Evolutionary conservation across 2,329 filamentous ascomycete genomes (phyloP), one percentile per base, ranked within the genome.

Genomic region (Colletotrichum musae): DNA sequence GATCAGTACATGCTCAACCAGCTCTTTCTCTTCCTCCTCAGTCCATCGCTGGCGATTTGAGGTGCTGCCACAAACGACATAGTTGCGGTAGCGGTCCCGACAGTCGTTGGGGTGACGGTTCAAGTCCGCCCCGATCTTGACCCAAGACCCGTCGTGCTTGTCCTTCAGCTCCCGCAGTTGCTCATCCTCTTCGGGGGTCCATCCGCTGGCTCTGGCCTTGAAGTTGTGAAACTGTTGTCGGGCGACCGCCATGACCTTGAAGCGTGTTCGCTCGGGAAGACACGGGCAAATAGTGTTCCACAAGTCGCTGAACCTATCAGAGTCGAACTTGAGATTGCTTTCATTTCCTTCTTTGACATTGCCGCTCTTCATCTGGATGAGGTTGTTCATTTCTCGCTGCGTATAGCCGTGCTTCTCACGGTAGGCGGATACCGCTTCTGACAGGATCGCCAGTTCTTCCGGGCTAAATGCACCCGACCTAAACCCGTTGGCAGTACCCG

Each of bases 31-130:
- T 73, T 94, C 92, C 0, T 85, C 82, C 18, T 86, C 79, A 2
- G 82, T 83, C 92, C 93, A 94, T 1, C 80, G 77, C 41, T 87
- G 86, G 50, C 82, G 86, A 12, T 21, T 18, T 64, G 83, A 81
- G 0, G 83, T 84, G 6, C 86, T 82, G 21, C 87, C 87, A 62
- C 88, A 90, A 53, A 90, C 80, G 24, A 92, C 80, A 73, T 92
- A 90, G 73, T 93, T 92, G 47, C 90, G 85, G 83, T 91, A 93
- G 4, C 92, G 89, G 76, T 94, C 92, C 58, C 91, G 87, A 60
- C 91, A 85, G 75, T 94, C 91, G 69, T 89, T 87, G 0, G 87
- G 84, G 47, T 89, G 86, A 6, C 93, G 89, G 70, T 90, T 90
- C 71, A 93, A 86, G 24, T 88, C 72, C n/a, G 84, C 81, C 0